Conservation (phyloP, 2,329 filamentous ascomycete species). For the Phyllachora maydis region DNA sequence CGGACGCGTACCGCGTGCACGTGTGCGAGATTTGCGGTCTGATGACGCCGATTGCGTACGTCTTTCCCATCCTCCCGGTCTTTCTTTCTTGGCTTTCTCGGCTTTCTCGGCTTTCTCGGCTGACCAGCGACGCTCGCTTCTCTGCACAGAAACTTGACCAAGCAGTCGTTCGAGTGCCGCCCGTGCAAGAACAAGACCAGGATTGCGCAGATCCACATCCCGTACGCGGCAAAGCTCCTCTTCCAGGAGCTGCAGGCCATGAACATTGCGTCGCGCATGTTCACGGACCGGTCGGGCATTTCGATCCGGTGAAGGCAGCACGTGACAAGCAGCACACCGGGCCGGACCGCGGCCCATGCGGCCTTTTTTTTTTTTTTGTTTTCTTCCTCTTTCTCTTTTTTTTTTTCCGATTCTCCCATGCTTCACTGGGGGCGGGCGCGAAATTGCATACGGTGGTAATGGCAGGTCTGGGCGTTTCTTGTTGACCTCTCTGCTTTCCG, state of each 20-base stretch:
- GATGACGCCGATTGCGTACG: constrained; percentile 98
- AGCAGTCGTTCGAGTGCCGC: constrained; percentile 88
- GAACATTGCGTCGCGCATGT: constrained; percentile 97
- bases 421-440: no score
- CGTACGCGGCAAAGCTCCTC: constrained; percentile 90
- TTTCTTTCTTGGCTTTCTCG: constrained; percentile 1
- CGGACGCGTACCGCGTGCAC: constrained; percentile 93
- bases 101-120: constrained; percentile 1
- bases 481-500: no score
- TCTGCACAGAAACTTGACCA: constrained; percentile 85
- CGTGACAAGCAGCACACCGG: no score
- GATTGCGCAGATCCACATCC: constrained; percentile 94
- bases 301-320: constrained; percentile 42
- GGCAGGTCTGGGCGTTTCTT: no score
- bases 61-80: constrained; percentile 10
- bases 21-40: constrained; percentile 96
- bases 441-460: no score
- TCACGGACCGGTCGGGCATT: constrained; percentile 65
- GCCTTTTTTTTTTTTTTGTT: neutral
- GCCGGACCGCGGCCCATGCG: no score
- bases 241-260: constrained; percentile 97
- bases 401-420: no score
- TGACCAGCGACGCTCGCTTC: constrained; percentile 19
- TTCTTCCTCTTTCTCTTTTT: neutral
- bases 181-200: constrained; percentile 98